Base-by-base conservation (phyloP, 139 green algal species). In the Picochlorum sp. region DNA sequence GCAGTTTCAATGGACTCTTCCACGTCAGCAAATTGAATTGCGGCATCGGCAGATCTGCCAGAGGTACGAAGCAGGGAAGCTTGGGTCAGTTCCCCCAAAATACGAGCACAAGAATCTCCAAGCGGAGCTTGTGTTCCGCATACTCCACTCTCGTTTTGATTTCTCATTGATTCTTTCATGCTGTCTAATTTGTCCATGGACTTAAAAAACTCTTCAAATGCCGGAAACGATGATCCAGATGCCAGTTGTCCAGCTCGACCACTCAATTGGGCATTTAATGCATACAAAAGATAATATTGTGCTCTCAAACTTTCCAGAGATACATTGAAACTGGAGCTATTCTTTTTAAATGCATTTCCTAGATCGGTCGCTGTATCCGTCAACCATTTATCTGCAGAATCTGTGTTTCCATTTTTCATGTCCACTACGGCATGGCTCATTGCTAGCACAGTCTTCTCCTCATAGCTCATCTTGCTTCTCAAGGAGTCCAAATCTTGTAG, bases 41-140 rank as follows among this genome's bases (percentile, higher is more conserved):
- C 56, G 14, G 56, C 55, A 5, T 43, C 24, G 2, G 32, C 24
- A 3, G 7, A 29, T 24, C 59, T 56, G 10, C 64, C 64, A 24
- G 55, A 36, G 41, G 26, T 52, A 35, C 64, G 64, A 18, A 66
- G 31, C 24, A 67, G 33, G 24, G 53, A 56, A 16, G 64, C 44
- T 20, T 70, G 64, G 31, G 64, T 37, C 55, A 70, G 32, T 22
- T 36, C 24, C 24, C 43, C 55, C 22, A 67, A 7, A 5, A 52
- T 33, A 3, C 16, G 39, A 0, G 39, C 39, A 20, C 10, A 47
- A 6, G 39, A 47, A 47, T 47, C 22, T 26, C 22, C 39, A 8
- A 47, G 22, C 7, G 39, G 39, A 47, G 39, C 18, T 14, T 47
- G 39, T n/a, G 22, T 26, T 26, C 22, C 7, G 57, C 56, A 8